phyloP scores from a whole-genome alignment of 2,329 filamentous ascomycete genomes.

The Colletotrichum neosansevieriae region DNA sequence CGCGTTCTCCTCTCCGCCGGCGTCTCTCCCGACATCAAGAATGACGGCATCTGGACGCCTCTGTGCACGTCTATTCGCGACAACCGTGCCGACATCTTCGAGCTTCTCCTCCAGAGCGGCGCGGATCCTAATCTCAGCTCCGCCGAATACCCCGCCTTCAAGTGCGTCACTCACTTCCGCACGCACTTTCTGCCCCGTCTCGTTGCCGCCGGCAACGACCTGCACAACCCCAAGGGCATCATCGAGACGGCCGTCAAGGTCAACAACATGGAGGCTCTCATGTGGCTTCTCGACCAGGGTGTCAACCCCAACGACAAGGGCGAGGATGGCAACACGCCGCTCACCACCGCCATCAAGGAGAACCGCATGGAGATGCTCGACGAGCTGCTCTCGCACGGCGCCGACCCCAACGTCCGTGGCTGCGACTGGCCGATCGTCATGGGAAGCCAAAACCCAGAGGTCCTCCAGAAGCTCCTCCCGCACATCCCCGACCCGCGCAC shows the following conservation, averaged over 20 bases:
- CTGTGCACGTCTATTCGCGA: slow-evolving; percentile 77
- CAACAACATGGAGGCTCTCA: slow-evolving; percentile 71
- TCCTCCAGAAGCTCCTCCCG: slow-evolving; percentile 70
- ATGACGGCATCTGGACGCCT: slow-evolving; percentile 76
- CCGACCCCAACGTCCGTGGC: slow-evolving; percentile 72
- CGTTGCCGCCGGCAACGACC: slow-evolving; percentile 70
- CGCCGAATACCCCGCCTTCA: slow-evolving; percentile 75
- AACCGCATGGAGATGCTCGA: slow-evolving; percentile 71
- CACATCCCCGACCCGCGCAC: slow-evolving; percentile 69
- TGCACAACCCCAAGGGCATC: slow-evolving; percentile 72
- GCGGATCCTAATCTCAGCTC: slow-evolving; percentile 74
- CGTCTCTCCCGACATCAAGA: slow-evolving; percentile 71
- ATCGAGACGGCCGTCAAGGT: slow-evolving; percentile 72
- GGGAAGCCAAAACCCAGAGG: slow-evolving; percentile 71
- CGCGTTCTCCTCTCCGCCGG: slow-evolving; percentile 68
- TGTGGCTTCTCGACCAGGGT: slow-evolving; percentile 70
- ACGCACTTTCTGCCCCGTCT: slow-evolving; percentile 70
- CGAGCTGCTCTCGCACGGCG: slow-evolving; percentile 67
- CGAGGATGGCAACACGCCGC: slow-evolving; percentile 68
- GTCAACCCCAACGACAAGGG: slow-evolving; percentile 71
- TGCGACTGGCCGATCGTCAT: slow-evolving; percentile 79
- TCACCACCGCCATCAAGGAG: slow-evolving; percentile 75
- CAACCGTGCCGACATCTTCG: slow-evolving; percentile 71
- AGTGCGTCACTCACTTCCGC: slow-evolving; percentile 75
- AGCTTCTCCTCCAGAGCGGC: slow-evolving; percentile 66